Percentiles rank a stretch among this genome's conserved stretches.
Conservation (phyloP, 1,284 basidiomycete genomes). For the Lentinula novae-zelandiae region DNA sequence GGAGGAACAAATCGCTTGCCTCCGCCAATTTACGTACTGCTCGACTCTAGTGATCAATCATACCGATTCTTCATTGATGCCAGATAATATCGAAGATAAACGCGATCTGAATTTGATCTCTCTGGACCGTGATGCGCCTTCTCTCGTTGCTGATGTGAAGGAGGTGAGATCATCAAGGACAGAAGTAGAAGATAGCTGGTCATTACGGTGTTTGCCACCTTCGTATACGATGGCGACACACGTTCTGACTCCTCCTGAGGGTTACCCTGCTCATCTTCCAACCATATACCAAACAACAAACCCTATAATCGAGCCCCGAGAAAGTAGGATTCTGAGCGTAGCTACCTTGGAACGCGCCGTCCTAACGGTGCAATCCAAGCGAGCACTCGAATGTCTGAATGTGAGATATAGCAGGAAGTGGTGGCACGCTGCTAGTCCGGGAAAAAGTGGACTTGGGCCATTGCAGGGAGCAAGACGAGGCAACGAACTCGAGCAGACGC, state of each 20-base stretch:
- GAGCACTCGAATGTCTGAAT: conserved; percentile 44
- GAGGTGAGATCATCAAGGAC: not conserved
- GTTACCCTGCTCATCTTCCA: conserved; percentile 26
- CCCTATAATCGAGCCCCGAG: conserved; percentile 52
- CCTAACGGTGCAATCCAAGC: conserved; percentile 46
- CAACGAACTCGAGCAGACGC: conserved; percentile 23
- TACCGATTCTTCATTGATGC: conserved; percentile 56
- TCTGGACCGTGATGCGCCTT: not conserved
- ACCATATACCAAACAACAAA: conserved; percentile 71
- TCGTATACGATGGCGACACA: conserved; percentile 68
- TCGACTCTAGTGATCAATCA: conserved; percentile 67
- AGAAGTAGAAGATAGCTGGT: not conserved
- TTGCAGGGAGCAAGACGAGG: conserved; percentile 47
- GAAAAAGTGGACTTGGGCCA: conserved; percentile 35
- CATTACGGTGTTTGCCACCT: conserved; percentile 27
- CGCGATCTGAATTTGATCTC: conserved; percentile 65
- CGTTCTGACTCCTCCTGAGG: conserved; percentile 34
- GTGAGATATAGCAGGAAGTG: conserved; percentile 28
- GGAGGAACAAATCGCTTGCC: conserved; percentile 35
- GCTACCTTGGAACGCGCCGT: conserved; percentile 62
- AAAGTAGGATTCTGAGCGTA: conserved; percentile 49
- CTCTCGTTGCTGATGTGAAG: not conserved
- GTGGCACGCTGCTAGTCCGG: conserved; percentile 36
- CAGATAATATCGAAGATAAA: conserved; percentile 41
- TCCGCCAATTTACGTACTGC: conserved; percentile 45